phyloP scores from a whole-genome alignment of 345 rosid species.

The Populus davidiana region DNA sequence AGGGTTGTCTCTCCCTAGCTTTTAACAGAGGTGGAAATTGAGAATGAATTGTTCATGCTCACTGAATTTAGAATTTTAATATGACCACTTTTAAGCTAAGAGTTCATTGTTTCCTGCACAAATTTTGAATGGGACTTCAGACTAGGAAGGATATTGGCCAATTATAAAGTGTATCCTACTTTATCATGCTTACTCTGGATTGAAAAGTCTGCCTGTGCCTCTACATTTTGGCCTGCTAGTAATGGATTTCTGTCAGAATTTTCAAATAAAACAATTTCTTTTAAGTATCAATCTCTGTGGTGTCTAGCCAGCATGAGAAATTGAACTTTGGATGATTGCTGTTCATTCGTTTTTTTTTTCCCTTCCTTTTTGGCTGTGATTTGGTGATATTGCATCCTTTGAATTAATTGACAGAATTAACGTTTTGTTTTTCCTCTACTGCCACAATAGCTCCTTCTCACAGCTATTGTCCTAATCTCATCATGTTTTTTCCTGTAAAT shows the following conservation, averaged over 20 bases:
- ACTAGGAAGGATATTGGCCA: neutral
- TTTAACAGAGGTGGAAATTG: neutral
- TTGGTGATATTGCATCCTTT: neutral
- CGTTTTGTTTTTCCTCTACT: neutral
- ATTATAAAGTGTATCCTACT: neutral
- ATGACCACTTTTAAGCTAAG: neutral
- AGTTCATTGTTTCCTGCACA: neutral
- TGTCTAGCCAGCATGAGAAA: neutral
- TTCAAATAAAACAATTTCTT: neutral
- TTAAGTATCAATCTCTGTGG: neutral
- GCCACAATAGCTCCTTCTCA: neutral
- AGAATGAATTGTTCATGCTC: neutral
- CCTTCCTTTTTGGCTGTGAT: neutral
- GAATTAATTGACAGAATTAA: neutral
- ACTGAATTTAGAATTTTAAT: too few relatives aligned
- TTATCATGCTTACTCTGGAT: neutral
- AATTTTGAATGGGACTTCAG: neutral
- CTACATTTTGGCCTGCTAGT: neutral
- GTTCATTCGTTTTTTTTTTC: neutral
- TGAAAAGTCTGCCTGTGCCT: neutral
- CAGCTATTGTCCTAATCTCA: neutral
- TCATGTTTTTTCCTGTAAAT: neutral
- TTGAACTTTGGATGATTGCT: neutral
- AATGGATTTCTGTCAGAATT: neutral
- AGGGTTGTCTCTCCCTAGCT: neutral